Base-by-base conservation (phyloP, 208 protist genomes). In the Leishmania major region DNA sequence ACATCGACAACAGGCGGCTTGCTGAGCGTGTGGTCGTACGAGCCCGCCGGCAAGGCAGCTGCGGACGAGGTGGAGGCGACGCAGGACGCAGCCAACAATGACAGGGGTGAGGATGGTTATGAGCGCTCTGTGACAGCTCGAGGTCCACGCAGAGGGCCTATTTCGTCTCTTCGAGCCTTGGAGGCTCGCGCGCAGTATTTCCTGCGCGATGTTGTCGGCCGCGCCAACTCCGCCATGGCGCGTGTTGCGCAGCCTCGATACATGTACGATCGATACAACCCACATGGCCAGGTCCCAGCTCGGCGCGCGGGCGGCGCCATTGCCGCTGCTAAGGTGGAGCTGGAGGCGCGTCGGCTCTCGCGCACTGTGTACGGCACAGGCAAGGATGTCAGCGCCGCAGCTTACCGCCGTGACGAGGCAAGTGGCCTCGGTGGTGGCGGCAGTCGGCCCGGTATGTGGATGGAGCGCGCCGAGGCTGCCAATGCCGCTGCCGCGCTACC, bases 11-110 rank as follows among this genome's bases (percentile, higher is more conserved):
- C 87, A 47, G 87, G 88, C 15, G 91, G 90, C 10, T 74, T 91
- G 64, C 77, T 94, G 78, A 89, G 90, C 45, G 88, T 92, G 70
- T 96, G 93, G 93, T 86, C 80, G 17, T 91, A 91, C 80, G 81
- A 84, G 13, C 72, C 69, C 19, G 43, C 62, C 22, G 77, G 71
- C 47, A 67, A 71, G 10, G 62, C 13, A 31, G 22, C 37, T 35
- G 37, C 45, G 60, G 55, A 60, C 37, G 69, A 81, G 25, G 67
- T 47, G 69, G 35, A 64, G 25, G 60, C 7, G 45, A 69, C 70
- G 25, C 67, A 55, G 45, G 77, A 73, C 31, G 71, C 76, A 47
- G 69, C 49, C 57, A 35, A 19, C 31, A 25, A 11, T 25, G 22
- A n/a, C 53, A 35, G 49, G 17, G 43, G 31, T 31, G 47, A 64